Evolutionary conservation across 495 filamentous ascomycete genomes (phyloP).

Genomic region (Pyrenula aspistea): DNA sequence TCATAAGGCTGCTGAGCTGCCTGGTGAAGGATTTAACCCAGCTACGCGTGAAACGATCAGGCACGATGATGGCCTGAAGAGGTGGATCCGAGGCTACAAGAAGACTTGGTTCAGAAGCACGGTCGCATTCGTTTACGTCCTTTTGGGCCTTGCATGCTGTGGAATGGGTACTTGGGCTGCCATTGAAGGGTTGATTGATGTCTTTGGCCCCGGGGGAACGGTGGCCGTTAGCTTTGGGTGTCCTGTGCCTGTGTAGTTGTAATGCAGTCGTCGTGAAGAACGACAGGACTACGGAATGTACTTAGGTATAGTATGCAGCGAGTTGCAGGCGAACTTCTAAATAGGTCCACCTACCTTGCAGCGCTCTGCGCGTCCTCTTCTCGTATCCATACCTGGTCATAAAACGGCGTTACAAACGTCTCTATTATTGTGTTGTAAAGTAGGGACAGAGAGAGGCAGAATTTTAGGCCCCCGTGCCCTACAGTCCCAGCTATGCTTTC

Average conservation of each 20-base stretch:
- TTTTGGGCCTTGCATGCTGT: slow-evolving; percentile 13
- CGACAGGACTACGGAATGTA: not conserved
- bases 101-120: slow-evolving; percentile 15
- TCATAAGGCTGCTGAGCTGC: slow-evolving; percentile 24
- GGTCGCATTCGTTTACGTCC: slow-evolving; percentile 13
- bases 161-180: slow-evolving; percentile 23
- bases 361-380: not conserved
- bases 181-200: slow-evolving; percentile 13
- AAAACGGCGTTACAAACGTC: not conserved
- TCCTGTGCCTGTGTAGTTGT: not conserved
- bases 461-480: not conserved
- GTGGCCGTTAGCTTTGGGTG: slow-evolving; percentile 1
- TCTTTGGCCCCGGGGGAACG: slow-evolving; percentile 15
- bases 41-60: slow-evolving; percentile 21
- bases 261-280: not conserved
- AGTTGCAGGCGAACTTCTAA: not conserved
- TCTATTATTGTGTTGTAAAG: not conserved
- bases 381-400: not conserved
- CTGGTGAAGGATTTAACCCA: slow-evolving; percentile 35
- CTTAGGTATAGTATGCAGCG: not conserved
- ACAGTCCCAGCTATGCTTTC: not conserved
- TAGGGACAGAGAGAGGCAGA: not conserved
- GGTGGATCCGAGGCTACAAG: slow-evolving; percentile 18
- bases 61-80: slow-evolving; percentile 20
- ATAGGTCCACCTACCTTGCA: not conserved